Evolutionary conservation across 2,329 filamentous ascomycete species (phyloP), one percentile per base, ranked within the genome.

Genomic region (Hypomyces perniciosus): DNA sequence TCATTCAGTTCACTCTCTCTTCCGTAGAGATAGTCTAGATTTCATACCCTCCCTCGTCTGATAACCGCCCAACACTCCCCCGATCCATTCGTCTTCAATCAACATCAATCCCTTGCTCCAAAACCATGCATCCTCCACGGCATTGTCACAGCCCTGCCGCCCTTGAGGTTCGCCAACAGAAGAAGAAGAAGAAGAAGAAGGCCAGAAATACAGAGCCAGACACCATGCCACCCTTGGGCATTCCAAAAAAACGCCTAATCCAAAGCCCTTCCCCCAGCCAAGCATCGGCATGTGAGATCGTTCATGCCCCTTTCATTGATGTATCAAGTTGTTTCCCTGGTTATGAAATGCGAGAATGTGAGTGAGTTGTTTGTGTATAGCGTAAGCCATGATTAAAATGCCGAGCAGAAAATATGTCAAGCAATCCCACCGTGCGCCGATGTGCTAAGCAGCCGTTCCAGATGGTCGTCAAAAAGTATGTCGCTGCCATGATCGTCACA

Each of bases 401-500:
- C 20, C 20, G 12, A 44, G 29, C 12, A 33, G 29, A 44, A 44
- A 44, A 28, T 44, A 10, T 30, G 43, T 52, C 31, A 34, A 48
- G 28, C 26, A 43, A 20, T 30, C 38, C 20, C 38, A 20, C 31
- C 9, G 35, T 42, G 38, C 40, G 31, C 33, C 8, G 28, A 44
- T 20, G 1, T 39, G 29, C 20, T 46, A 20, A 33, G 44, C 10
- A 41, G 37, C 37, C 40, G 46, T 46, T 39, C 41, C 40, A 12
- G 35, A 52, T 46, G 42, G 46, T 27, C 13, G 46, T 39, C 26
- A 38, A 37, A 38, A 44, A 40, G 26, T 13, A 49, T 48, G 26
- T 13, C n/a, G 12, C 31, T 29, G 28, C 33, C 33, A 10, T 28
- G 6, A 40, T 13, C 9, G 12, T 73, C 64, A 91, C 44, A 96